phyloP scores from a whole-genome alignment of 495 filamentous ascomycete species.

The Massariosphaeria phaeospora region DNA sequence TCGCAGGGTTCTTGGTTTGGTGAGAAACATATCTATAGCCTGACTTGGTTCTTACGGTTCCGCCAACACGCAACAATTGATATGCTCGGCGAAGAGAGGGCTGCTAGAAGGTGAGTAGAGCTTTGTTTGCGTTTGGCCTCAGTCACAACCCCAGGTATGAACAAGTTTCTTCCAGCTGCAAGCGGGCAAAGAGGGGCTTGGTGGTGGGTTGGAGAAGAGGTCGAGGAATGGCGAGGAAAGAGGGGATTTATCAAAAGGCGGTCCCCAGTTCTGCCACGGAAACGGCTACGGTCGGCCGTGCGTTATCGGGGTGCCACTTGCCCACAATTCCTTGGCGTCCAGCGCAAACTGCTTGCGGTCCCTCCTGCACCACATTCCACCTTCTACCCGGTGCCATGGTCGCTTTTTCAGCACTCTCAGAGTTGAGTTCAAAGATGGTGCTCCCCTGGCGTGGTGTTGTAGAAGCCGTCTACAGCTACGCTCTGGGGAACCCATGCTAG shows the following conservation, averaged over 20 bases:
- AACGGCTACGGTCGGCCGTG: slow-evolving; percentile 3
- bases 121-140: slow-evolving; percentile 20
- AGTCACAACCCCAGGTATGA: slow-evolving; percentile 16
- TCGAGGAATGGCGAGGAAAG: neutral
- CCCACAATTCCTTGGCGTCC: neutral
- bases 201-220: neutral
- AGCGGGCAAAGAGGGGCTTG: slow-evolving; percentile 1
- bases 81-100: neutral
- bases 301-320: slow-evolving; percentile 3
- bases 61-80: slow-evolving; percentile 31
- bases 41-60: slow-evolving; percentile 35
- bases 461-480: neutral
- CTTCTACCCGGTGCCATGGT: neutral
- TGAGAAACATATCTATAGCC: slow-evolving; percentile 41
- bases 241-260: neutral
- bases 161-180: slow-evolving; percentile 15
- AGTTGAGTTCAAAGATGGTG: neutral
- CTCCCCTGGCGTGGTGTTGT: neutral
- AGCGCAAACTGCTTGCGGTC: neutral
- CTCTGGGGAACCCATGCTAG: neutral
- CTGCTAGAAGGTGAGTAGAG: slow-evolving; percentile 16
- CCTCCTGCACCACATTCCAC: neutral
- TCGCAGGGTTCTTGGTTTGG: slow-evolving; percentile 41
- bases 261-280: neutral
- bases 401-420: neutral